Conservation (phyloP, 2,329 filamentous ascomycete genomes). For the Venturia asperata region DNA sequence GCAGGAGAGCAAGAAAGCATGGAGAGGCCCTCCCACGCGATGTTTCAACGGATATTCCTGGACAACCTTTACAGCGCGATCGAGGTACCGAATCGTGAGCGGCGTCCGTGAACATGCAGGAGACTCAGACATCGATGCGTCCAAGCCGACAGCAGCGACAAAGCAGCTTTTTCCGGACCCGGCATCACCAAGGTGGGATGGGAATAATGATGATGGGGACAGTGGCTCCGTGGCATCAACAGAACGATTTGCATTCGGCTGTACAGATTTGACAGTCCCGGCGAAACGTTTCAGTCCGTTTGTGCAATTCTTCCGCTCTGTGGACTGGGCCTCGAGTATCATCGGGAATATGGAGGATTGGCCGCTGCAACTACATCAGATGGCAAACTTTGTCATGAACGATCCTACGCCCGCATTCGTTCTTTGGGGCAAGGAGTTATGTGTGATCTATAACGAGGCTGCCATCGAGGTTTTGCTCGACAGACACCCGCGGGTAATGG, state of each 20-base stretch:
- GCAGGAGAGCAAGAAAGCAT: background rate
- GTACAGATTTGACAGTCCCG: background rate
- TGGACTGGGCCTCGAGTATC: conserved; percentile 9
- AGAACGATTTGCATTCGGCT: background rate
- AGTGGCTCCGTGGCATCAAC: background rate
- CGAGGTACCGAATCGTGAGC: background rate
- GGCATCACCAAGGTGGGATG: background rate
- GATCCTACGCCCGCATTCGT: background rate
- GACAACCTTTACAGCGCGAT: background rate
- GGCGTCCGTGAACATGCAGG: background rate
- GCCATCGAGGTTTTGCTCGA: background rate
- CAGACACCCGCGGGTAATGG: conserved; percentile 7
- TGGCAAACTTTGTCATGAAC: conserved; percentile 8
- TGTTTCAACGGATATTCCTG: background rate
- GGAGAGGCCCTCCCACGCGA: background rate
- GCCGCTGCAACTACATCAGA: conserved; percentile 3
- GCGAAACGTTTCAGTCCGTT: background rate
- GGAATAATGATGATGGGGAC: background rate
- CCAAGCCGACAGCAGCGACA: background rate
- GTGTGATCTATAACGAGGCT: conserved; percentile 14
- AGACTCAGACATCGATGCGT: background rate
- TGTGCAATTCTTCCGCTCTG: background rate
- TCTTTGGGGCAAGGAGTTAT: conserved; percentile 9
- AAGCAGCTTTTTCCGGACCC: background rate
- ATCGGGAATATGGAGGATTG: conserved; percentile 7